Evolutionary conservation across 2,329 filamentous ascomycete species (phyloP).

Genomic region (Verticillium longisporum): DNA sequence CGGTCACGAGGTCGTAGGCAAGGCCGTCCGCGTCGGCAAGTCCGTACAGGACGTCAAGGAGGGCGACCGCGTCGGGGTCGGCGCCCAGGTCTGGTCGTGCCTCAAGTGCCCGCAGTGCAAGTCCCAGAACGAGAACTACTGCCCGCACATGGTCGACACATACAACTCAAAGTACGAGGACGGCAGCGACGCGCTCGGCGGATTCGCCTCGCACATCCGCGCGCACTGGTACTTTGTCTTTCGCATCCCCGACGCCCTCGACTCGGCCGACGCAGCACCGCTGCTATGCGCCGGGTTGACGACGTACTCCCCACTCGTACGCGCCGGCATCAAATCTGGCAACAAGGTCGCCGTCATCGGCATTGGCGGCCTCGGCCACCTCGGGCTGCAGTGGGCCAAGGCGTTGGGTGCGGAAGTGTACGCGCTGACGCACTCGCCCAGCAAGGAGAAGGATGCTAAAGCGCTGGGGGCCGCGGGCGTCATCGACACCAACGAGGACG

Average conservation of each 20-base stretch:
- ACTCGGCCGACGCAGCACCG: constrained; percentile 49
- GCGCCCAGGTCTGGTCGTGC: constrained; percentile 54
- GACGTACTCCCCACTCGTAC: constrained; percentile 60
- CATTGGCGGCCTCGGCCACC: constrained; percentile 67
- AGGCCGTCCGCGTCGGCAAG: constrained; percentile 39
- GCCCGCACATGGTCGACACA: constrained; percentile 40
- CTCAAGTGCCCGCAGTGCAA: constrained; percentile 41
- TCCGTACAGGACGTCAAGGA: constrained; percentile 41
- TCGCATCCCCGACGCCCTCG: constrained; percentile 47
- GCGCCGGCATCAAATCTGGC: constrained; percentile 61
- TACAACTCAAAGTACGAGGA: constrained; percentile 52
- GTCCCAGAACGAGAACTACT: constrained; percentile 43
- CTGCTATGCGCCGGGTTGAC: constrained; percentile 77
- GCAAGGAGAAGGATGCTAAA: constrained; percentile 53
- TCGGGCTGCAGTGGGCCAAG: constrained; percentile 63
- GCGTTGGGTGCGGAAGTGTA: constrained; percentile 63
- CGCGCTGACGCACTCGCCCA: constrained; percentile 52
- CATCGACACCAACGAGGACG: constrained; percentile 37
- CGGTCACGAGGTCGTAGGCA: constrained; percentile 55
- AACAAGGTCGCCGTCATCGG: constrained; percentile 67
- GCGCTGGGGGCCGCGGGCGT: constrained; percentile 56
- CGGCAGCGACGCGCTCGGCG: constrained; percentile 58
- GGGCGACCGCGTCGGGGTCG: constrained; percentile 59
- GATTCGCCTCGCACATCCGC: constrained; percentile 43
- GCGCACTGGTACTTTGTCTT: constrained; percentile 52